These are phyloP conservation scores for Cladosporium cucumerinum DNA, from an alignment of 2,329 filamentous ascomycete species.

Conservation along the genomic window DNA sequence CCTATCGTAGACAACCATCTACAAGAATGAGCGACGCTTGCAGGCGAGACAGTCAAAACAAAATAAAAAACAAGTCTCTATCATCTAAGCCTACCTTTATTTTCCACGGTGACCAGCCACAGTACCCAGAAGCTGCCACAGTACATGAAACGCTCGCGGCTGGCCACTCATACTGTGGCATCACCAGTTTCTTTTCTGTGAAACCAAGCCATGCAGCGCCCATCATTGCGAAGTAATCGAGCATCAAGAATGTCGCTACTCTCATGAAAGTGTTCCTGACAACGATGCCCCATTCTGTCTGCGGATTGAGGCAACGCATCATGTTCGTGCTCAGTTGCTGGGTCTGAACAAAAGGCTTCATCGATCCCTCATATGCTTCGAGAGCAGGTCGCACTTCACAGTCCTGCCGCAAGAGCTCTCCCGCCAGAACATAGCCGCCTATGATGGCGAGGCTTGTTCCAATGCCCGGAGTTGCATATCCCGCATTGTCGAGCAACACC, in stretches of 20 bases:
- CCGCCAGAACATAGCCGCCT: too few species aligned
- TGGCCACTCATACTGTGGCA: background rate
- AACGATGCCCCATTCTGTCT: slow-evolving; percentile 30
- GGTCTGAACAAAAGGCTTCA: too few species aligned
- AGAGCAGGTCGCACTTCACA: too few species aligned
- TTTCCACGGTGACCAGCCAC: too few species aligned
- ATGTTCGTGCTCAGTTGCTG: too few species aligned
- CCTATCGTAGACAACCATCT: background rate
- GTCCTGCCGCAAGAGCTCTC: too few species aligned
- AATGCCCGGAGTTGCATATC: too few species aligned
- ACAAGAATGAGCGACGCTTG: background rate
- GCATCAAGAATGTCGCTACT: slow-evolving; percentile 13
- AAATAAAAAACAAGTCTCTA: background rate
- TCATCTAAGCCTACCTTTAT: background rate
- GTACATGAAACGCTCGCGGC: background rate
- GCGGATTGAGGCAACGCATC: slow-evolving; percentile 30
- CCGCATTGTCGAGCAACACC: too few species aligned
- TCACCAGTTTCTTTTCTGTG: background rate
- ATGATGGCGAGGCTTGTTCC: too few species aligned
- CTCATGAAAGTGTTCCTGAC: slow-evolving; percentile 24
- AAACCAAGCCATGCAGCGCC: background rate
- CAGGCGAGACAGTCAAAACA: background rate
- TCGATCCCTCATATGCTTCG: too few species aligned
- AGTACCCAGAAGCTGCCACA: too few species aligned
- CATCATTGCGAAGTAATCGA: background rate